A percentile compares a stretch with the other conserved stretches of the same genome.
phyloP scores from a whole-genome alignment of 768 basidiomycete genomes.

The Amanita phalloides region DNA sequence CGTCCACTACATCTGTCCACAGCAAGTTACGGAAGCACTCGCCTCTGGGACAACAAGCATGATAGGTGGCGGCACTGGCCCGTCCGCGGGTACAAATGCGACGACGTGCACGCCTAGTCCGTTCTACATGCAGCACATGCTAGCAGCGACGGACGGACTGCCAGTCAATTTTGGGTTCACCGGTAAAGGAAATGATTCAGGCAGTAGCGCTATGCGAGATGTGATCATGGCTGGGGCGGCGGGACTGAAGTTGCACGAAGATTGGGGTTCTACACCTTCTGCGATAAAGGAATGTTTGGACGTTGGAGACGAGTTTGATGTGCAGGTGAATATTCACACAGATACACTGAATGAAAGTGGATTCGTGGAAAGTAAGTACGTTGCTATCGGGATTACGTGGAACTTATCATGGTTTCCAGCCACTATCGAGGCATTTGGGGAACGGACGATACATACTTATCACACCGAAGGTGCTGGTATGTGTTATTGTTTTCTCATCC shows the following conservation, averaged over 20 bases:
- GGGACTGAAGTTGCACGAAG: slow-evolving; percentile 94
- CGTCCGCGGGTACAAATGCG: slow-evolving; percentile 79
- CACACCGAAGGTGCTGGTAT: slow-evolving; percentile 91
- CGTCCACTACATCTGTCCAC: slow-evolving; percentile 92
- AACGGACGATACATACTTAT: slow-evolving; percentile 92
- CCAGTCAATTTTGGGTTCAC: slow-evolving; percentile 93
- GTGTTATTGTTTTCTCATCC: slow-evolving; percentile 3
- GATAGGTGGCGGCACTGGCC: slow-evolving; percentile 95
- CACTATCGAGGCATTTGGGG: slow-evolving; percentile 84
- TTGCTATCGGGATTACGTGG: background rate
- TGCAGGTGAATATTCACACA: slow-evolving; percentile 96
- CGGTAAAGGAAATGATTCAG: slow-evolving; percentile 93
- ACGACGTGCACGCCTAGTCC: slow-evolving; percentile 92
- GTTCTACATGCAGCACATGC: slow-evolving; percentile 86
- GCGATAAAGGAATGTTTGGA: slow-evolving; percentile 68
- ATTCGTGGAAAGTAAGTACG: slow-evolving; percentile 76
- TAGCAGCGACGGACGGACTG: slow-evolving; percentile 81
- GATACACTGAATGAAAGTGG: slow-evolving; percentile 97
- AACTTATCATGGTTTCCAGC: slow-evolving; percentile 28
- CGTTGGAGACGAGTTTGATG: slow-evolving; percentile 85
- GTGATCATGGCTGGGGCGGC: slow-evolving; percentile 75
- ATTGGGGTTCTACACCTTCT: slow-evolving; percentile 90
- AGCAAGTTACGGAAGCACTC: slow-evolving; percentile 80
- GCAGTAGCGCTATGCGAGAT: slow-evolving; percentile 62
- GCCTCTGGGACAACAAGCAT: slow-evolving; percentile 83